These are phyloP conservation scores for Brachypodium distachyon DNA, from an alignment of 202 grass and related monocot genomes.

Conservation along the genomic window DNA sequence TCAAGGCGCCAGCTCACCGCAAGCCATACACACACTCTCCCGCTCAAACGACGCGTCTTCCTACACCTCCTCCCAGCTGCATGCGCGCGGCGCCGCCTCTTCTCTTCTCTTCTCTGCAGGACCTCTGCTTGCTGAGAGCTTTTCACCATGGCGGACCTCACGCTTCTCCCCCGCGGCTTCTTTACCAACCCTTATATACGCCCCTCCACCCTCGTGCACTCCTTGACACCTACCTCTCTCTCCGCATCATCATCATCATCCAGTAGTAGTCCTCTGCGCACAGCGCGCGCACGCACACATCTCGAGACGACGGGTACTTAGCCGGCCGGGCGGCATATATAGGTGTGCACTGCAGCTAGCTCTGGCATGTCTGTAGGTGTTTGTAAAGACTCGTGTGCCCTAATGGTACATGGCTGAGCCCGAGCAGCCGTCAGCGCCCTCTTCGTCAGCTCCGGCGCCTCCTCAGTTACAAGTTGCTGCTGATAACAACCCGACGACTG, in stretches of 20 bases:
- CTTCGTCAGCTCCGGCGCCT: not conserved
- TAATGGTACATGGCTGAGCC: slow-evolving; percentile 46
- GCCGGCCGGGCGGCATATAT: not conserved
- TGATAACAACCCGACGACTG: not conserved
- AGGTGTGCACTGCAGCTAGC: slow-evolving; percentile 37
- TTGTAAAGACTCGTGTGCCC: slow-evolving; percentile 23
- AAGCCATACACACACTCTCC: slow-evolving; percentile 27
- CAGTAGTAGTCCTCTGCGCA: not conserved
- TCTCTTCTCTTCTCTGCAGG: not conserved
- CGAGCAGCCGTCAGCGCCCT: not conserved
- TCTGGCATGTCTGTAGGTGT: slow-evolving; percentile 1
- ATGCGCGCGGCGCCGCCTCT: not conserved
- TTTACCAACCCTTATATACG: slow-evolving; percentile 42
- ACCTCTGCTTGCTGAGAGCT: too few relatives aligned
- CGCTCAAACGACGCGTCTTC: slow-evolving; percentile 44
- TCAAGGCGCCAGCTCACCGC: slow-evolving; percentile 50
- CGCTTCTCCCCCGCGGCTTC: slow-evolving; percentile 50
- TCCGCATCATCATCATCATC: not conserved
- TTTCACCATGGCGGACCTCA: slow-evolving; percentile 31
- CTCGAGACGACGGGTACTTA: not conserved
- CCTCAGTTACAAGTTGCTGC: not conserved
- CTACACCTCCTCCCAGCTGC: not conserved
- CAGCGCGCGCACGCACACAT: not conserved
- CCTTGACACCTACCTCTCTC: not conserved
- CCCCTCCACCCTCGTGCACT: not conserved